Conservation (phyloP, 1,284 basidiomycete species). For the Sporisorium iseilematis-ciliati region DNA sequence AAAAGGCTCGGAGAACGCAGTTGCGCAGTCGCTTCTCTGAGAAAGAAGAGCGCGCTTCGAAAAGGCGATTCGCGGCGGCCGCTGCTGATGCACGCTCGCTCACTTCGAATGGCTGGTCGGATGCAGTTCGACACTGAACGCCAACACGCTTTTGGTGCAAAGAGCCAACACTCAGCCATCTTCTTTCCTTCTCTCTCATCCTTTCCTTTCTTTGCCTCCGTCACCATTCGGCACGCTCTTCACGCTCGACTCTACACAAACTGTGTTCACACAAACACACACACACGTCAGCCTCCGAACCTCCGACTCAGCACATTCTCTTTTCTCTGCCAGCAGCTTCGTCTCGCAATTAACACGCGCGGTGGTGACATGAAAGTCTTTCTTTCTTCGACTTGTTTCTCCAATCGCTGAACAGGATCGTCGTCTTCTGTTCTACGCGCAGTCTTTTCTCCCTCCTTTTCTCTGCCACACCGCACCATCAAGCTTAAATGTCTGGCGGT, state of each 20-base stretch:
- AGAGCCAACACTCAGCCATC: no score
- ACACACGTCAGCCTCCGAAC: no score
- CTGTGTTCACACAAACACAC: no score
- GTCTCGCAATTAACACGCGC: not conserved
- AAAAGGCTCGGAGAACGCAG: not conserved
- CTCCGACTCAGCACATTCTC: slow-evolving; percentile 8
- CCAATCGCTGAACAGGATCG: slow-evolving; percentile 10
- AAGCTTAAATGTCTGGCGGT: slow-evolving; percentile 41
- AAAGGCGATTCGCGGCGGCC: not conserved
- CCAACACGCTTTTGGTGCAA: no score
- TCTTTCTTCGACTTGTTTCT: slow-evolving; percentile 1
- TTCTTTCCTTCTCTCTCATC: no score
- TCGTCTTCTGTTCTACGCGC: slow-evolving; percentile 10
- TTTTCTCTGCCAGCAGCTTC: not conserved
- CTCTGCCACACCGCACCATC: slow-evolving; percentile 14
- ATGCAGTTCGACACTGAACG: no score
- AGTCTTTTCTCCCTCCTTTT: slow-evolving; percentile 1
- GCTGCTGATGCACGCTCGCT: not conserved
- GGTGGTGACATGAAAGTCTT: slow-evolving; percentile 22
- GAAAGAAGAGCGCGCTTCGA: not conserved
- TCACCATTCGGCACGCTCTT: no score
- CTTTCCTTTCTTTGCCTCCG: no score
- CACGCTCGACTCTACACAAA: no score
- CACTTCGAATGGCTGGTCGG: no score
- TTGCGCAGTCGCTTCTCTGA: not conserved